Evolutionary conservation across 192 early-diverging fungal species (phyloP), one percentile per base, ranked within the genome.

Genomic region (Coemansia sp.): DNA sequence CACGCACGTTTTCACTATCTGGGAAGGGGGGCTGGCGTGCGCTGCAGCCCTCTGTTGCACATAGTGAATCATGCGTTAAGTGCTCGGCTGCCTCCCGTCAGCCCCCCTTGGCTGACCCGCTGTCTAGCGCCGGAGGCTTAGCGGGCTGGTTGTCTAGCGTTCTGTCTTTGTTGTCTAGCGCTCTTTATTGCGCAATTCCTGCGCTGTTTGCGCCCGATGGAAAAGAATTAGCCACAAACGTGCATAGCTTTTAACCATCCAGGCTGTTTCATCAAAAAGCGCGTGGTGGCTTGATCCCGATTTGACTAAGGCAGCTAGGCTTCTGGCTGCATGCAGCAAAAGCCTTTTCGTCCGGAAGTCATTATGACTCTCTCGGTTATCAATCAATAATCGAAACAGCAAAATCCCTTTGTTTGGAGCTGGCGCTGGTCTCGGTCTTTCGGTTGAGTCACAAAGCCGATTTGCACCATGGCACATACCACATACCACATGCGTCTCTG

Each of bases 271-370:
- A 45, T 45, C 42, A 16, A 45, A 45, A 45, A 7, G 42, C 42
- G 12, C 12, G 10, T 45, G 10, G 54, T 56, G 54, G 54, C 54
- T 56, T 56, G 54, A 56, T 56, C 54, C 54, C 54, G 54, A 56
- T 56, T 56, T 56, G 54, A 56, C 54, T 56, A 56, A 56, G 54
- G 17, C 54, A 31, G 28, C 54, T 56, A 56, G 29, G 12, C 29
- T 56, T 31, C 14, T 3, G 7, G 31, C 54, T 31, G 31, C 54
- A 56, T 56, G 54, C 7, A n/a, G 54, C n/a, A n/a, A n/a, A 29
- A 56, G 17, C 16, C 32, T 17, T 32, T 30, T 56, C 32, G n/a
- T 20, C 28, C 20, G 30, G 20, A 56, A n/a, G 31, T 14, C 28
- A 31, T 14, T 56, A 29, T 33, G 54, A 10, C 54, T 56, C 49